Evolutionary conservation across 306 rosid genomes (phyloP).

Genomic region (Glycine tomentella): DNA sequence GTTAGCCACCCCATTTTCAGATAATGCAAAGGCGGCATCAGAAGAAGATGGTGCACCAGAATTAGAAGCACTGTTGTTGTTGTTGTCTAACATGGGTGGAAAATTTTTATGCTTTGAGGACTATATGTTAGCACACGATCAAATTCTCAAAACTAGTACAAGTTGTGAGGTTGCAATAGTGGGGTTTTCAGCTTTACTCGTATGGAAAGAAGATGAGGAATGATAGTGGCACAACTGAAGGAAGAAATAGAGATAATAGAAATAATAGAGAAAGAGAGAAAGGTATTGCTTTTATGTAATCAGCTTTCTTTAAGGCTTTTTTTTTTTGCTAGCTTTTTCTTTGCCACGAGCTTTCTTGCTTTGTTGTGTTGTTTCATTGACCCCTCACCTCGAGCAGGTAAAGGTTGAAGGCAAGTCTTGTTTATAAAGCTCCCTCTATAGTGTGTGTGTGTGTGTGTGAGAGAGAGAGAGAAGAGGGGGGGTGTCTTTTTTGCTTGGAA

Average conservation of each 20-base stretch:
- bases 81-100: constrained; percentile 71
- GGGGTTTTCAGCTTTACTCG: constrained; percentile 74
- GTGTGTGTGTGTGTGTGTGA: no score
- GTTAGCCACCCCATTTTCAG: constrained; percentile 63
- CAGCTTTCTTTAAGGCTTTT: constrained; percentile 67
- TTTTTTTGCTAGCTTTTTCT: constrained; percentile 39
- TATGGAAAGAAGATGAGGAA: constrained; percentile 14
- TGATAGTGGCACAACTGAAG: constrained; percentile 27
- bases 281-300: constrained; percentile 70
- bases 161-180: constrained; percentile 53
- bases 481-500: constrained; percentile 7
- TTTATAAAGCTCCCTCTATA: constrained; percentile 55
- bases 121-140: constrained; percentile 25
- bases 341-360: constrained; percentile 52
- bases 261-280: constrained; percentile 38
- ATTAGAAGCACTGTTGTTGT: neutral
- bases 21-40: constrained; percentile 51
- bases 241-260: neutral
- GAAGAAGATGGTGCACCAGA: constrained; percentile 61
- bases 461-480: neutral
- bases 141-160: constrained; percentile 47
- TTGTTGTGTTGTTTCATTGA: constrained; percentile 58
- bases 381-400: constrained; percentile 75
- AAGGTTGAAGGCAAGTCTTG: constrained; percentile 63
- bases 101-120: constrained; percentile 21